Base-by-base conservation (phyloP, 352 stramenopile species). In the Globisporangium splendens region DNA sequence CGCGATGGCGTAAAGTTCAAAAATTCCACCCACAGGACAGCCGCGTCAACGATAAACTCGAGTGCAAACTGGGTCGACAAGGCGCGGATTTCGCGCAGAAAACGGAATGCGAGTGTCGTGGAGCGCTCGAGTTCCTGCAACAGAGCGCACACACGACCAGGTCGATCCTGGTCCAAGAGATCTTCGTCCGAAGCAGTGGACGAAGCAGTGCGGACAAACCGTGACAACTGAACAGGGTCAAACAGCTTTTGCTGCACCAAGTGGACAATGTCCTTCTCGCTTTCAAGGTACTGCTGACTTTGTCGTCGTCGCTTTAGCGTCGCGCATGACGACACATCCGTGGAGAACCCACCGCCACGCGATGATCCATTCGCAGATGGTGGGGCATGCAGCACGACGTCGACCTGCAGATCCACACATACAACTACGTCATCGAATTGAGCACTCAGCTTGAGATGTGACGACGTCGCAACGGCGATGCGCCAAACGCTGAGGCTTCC, bases 21-120 rank as follows among this genome's bases (percentile, higher is more conserved):
- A 48, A 92, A 90, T 48, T 89, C 75, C 38, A 87, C 62, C 74
- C 76, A 89, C 2, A 92, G 61, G 28, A 69, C 67, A 28, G 65
- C 70, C 17, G 72, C 55, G 12, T 84, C 62, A 35, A 68, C 49
- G 44, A 75, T 65, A 46, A 86, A 79, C 20, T 70, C 66, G 63
- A 89, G 63, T 4, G 64, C 60, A 56, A 80, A 87, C 49, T 68
- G 62, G 8, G 69, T 79, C 38, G 82, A 92, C 8, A 92, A 67
- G 13, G 68, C 53, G 15, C 82, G 79, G 35, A 92, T 50, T 20
- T 89, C 79, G 14, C 64, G 69, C 48, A 91, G 60, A 47, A 88
- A 74, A 13, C 72, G 72, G 52, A 80, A 87, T 5, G 79, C 72
- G 13, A 75, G 76, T n/a, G 58, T 70, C 15, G 87, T 57, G 28